These are phyloP conservation scores for Trichoderma cornu-damae DNA, from an alignment of 2,329 filamentous ascomycete genomes.

Conservation along the genomic window DNA sequence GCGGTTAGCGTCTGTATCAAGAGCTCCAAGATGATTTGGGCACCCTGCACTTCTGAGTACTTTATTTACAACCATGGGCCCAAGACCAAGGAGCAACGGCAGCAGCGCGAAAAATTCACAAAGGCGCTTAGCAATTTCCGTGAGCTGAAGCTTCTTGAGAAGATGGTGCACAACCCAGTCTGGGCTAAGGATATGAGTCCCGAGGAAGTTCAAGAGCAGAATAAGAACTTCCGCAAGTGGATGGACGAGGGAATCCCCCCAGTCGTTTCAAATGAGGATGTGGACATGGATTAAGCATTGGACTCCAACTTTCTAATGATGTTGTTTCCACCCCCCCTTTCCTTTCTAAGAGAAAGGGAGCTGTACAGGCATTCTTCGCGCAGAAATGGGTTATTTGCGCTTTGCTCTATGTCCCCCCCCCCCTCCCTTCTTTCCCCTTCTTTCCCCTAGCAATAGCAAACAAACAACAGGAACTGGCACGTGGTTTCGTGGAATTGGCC, in stretches of 20 bases:
- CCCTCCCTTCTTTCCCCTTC: no score
- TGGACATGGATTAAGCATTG: constrained; percentile 30
- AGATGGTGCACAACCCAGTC: constrained; percentile 74
- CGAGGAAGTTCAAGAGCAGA: constrained; percentile 68
- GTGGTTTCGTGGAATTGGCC: not conserved
- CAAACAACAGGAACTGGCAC: not conserved
- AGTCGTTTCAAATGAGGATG: constrained; percentile 30
- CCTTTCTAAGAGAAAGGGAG: constrained; percentile 19
- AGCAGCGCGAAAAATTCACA: constrained; percentile 46
- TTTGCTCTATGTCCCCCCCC: not conserved
- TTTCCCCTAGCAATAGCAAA: not conserved
- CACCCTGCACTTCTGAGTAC: constrained; percentile 63
- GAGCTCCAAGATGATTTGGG: constrained; percentile 75
- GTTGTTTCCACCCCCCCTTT: constrained; percentile 20
- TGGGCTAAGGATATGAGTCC: constrained; percentile 77
- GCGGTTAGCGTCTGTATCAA: constrained; percentile 70
- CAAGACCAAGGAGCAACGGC: constrained; percentile 61
- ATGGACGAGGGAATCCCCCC: constrained; percentile 45
- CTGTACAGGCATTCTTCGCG: constrained; percentile 15
- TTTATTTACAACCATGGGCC: constrained; percentile 66
- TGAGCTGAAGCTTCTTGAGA: constrained; percentile 66
- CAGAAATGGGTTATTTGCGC: constrained; percentile 5
- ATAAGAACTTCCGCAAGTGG: constrained; percentile 58
- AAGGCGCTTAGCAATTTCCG: constrained; percentile 56
- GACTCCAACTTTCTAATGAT: not conserved